These are phyloP conservation scores for Penicillium goetzii DNA, from an alignment of 495 filamentous ascomycete species.

Conservation along the genomic window DNA sequence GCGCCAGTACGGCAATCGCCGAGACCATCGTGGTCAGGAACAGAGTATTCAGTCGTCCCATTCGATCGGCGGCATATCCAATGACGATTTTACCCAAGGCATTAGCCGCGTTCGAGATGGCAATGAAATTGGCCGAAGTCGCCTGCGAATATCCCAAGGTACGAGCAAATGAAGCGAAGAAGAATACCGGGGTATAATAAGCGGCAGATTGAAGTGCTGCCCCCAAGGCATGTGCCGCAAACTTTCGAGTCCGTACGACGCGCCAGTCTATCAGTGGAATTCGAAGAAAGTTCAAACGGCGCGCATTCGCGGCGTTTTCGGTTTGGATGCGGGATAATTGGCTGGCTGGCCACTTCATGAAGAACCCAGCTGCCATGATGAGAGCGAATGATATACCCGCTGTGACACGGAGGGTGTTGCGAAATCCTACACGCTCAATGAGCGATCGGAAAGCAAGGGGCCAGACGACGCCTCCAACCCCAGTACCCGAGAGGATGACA, in stretches of 20 bases:
- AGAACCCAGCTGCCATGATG: slow-evolving; percentile 27
- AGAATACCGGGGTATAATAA: slow-evolving; percentile 46
- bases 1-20: slow-evolving; percentile 35
- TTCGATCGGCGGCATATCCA: slow-evolving; percentile 51
- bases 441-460: slow-evolving; percentile 36
- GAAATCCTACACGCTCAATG: slow-evolving; percentile 39
- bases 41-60: slow-evolving; percentile 46
- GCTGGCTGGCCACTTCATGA: slow-evolving; percentile 38
- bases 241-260: slow-evolving; percentile 37
- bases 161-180: slow-evolving; percentile 42
- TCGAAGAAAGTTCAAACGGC: slow-evolving; percentile 14
- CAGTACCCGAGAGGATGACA: slow-evolving; percentile 40
- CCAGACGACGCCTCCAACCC: slow-evolving; percentile 42
- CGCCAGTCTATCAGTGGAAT: slow-evolving; percentile 39
- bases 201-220: slow-evolving; percentile 44
- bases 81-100: slow-evolving; percentile 33
- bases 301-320: slow-evolving; percentile 24
- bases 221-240: slow-evolving; percentile 37
- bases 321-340: slow-evolving; percentile 29
- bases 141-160: slow-evolving; percentile 44
- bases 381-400: slow-evolving; percentile 37
- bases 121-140: slow-evolving; percentile 39
- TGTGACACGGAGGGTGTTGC: slow-evolving; percentile 44
- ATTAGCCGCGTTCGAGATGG: slow-evolving; percentile 38
- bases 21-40: slow-evolving; percentile 44